Evolutionary conservation across 495 filamentous ascomycete genomes (phyloP).

Genomic region (Penicillium robsamsonii): DNA sequence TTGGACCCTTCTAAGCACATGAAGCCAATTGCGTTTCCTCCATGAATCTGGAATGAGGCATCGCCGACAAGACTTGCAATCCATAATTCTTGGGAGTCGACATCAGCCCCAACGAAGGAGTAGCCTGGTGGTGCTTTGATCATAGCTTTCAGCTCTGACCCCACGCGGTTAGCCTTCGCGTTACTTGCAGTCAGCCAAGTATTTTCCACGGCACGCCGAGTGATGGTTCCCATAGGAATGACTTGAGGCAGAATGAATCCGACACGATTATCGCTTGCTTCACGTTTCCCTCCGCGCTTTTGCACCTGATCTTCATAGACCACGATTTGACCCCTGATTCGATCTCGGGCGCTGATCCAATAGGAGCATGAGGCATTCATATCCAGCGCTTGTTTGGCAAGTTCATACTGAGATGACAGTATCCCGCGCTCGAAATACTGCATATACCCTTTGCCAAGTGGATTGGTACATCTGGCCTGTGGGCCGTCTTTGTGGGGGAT

Average conservation of each 20-base stretch:
- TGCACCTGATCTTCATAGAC: conserved; percentile 70
- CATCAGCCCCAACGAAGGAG: conserved; percentile 92
- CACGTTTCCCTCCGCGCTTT: conserved; percentile 15
- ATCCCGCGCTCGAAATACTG: conserved; percentile 87
- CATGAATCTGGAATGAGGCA: conserved; percentile 88
- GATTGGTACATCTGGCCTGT: conserved; percentile 74
- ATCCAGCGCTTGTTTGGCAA: conserved; percentile 90
- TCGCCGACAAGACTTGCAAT: conserved; percentile 95
- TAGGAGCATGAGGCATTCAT: conserved; percentile 99
- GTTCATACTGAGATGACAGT: conserved; percentile 78
- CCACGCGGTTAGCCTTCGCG: conserved; percentile 90
- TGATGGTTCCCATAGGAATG: conserved; percentile 98
- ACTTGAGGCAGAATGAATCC: conserved; percentile 97
- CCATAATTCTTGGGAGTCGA: conserved; percentile 99
- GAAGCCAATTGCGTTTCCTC: conserved; percentile 95
- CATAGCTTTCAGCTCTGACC: conserved; percentile 97
- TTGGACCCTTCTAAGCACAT: conserved; percentile 99
- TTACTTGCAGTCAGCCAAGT: conserved; percentile 98
- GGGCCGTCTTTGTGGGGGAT: conserved; percentile 95
- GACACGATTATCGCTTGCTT: conserved; percentile 33
- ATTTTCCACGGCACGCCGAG: conserved; percentile 93
- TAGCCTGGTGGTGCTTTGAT: conserved; percentile 88
- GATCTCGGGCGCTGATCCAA: conserved; percentile 92
- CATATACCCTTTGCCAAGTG: conserved; percentile 87
- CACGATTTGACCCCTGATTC: conserved; percentile 91